Evolutionary conservation across 768 basidiomycete species (phyloP).

Genomic region (Russula ochroleuca): DNA sequence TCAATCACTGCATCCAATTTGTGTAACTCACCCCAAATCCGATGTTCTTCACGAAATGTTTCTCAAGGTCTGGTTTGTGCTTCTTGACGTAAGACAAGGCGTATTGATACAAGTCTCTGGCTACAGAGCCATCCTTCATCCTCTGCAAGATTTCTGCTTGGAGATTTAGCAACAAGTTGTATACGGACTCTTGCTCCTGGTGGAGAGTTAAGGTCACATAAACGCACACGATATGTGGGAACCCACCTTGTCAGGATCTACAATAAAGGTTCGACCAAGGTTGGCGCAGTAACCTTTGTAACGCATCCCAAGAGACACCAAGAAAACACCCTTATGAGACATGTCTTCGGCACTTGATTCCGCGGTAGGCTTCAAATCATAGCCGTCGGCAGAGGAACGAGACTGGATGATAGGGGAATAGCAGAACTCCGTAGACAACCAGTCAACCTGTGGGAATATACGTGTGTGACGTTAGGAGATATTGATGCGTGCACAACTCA

Average conservation of each 20-base stretch:
- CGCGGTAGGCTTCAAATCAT: constrained; percentile 83
- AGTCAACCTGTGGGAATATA: constrained; percentile 62
- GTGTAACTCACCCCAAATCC: constrained; percentile 73
- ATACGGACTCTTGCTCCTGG: constrained; percentile 92
- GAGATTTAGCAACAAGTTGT: constrained; percentile 69
- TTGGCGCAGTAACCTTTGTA: constrained; percentile 94
- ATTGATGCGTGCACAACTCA: constrained; percentile 38
- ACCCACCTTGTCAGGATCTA: constrained; percentile 82
- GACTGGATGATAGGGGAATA: constrained; percentile 97
- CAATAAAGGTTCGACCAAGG: constrained; percentile 90
- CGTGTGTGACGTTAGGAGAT: constrained; percentile 17
- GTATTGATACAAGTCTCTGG: constrained; percentile 79
- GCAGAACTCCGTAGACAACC: constrained; percentile 86
- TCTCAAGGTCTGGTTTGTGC: constrained; percentile 79
- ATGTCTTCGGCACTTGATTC: constrained; percentile 82
- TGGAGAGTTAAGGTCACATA: constrained; percentile 5
- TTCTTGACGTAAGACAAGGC: constrained; percentile 65
- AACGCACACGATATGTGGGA: neutral
- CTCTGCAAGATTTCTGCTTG: constrained; percentile 70
- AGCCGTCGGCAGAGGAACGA: constrained; percentile 73
- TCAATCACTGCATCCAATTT: neutral
- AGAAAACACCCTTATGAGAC: constrained; percentile 81
- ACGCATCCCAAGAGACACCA: constrained; percentile 82
- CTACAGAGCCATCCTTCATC: constrained; percentile 73
- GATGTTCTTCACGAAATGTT: constrained; percentile 80